Base-by-base conservation (phyloP, 306 rosid species). In the Alnus rubra region DNA sequence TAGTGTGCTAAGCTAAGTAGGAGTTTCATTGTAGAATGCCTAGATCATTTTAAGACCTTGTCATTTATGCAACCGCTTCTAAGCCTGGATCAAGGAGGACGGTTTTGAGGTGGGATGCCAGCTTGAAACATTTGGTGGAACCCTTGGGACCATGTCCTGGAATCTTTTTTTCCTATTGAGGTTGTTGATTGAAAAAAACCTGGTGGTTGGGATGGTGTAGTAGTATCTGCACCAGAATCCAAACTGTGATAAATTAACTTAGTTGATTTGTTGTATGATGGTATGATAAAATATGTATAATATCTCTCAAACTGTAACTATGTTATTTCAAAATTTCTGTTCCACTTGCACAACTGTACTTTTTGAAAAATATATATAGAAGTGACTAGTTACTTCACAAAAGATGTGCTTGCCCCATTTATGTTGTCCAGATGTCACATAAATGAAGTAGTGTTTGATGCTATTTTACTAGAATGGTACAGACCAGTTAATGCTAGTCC, bases 391-490 rank as follows among this genome's bases (percentile, higher is more conserved):
- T 63, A 33, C 9, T 31, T 28, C n/a, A 63, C 44, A 63, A 63
- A 63, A 28, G 30, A 63, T 9, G 44, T 13, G 11, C 19, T 3
- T 63, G 45, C 39, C 69, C 3, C 42, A 63, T 44, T 63, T 13
- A 30, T 31, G 39, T 12, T 30, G 44, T 33, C 13, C 9, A 13
- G 3, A 12, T 33, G 69, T 63, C 15, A 31, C 1, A 4, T 18
- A 37, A 37, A 39, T 39, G 28, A 11, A 65, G 23, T 37, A 7
- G 28, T 37, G 23, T 37, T 65, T 37, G 71, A 7, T 42, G 14
- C 71, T 8, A 65, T 65, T 65, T 65, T 37, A 65, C 71, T 18
- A 16, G 71, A 65, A 16, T 65, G n/a, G 49, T 31, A 62, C 18
- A 39, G 71, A 59, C 37, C 14, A 30, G 37, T 23, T 59, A 11